Evolutionary conservation across 2,329 filamentous ascomycete species (phyloP).

Genomic region (Penicillium corylophilum): DNA sequence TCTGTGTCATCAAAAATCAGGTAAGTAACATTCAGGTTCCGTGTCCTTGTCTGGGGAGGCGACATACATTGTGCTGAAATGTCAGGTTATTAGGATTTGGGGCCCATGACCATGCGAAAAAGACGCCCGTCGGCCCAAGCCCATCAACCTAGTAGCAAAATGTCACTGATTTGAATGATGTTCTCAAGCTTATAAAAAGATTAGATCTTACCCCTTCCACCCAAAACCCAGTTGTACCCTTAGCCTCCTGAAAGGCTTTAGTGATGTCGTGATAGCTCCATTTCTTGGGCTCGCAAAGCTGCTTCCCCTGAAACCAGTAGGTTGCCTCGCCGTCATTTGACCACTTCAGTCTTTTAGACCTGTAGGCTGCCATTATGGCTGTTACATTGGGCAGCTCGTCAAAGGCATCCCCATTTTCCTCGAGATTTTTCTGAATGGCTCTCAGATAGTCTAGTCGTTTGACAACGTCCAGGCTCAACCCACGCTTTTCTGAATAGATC

Average conservation of each 20-base stretch:
- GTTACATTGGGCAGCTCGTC: background rate
- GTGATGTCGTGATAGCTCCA: background rate
- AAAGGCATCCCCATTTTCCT: background rate
- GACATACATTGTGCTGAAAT: background rate
- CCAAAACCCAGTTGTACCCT: constrained; percentile 1
- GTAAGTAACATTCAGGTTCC: background rate
- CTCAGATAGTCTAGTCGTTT: background rate
- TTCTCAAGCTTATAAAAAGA: background rate
- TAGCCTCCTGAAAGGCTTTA: background rate
- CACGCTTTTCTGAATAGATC: background rate
- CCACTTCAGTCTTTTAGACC: background rate
- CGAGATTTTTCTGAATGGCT: background rate
- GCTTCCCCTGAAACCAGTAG: constrained; percentile 2
- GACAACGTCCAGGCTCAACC: background rate
- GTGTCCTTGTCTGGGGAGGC: too few species aligned
- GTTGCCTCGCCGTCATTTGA: background rate
- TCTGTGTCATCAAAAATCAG: background rate
- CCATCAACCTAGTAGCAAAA: background rate
- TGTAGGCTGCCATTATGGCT: constrained; percentile 1
- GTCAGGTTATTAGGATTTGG: background rate
- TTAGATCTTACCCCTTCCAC: constrained; percentile 3
- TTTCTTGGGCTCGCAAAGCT: constrained; percentile 2
- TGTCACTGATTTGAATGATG: background rate
- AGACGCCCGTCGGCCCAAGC: background rate
- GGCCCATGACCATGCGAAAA: background rate